These are phyloP conservation scores for Hypoxylon sp. DNA, from an alignment of 2,329 filamentous ascomycete genomes.

Conservation along the genomic window DNA sequence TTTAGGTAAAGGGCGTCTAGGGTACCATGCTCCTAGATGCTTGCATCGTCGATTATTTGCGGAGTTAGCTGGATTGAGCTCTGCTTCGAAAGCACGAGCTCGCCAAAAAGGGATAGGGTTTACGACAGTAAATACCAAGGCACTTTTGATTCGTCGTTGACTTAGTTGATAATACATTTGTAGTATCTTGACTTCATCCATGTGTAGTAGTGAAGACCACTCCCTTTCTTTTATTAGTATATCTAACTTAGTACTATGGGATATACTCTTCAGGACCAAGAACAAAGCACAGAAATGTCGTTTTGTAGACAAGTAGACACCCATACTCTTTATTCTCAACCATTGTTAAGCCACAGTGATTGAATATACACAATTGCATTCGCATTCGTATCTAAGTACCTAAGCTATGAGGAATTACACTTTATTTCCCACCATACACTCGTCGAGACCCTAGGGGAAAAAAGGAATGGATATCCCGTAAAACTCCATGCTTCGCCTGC, in stretches of 20 bases:
- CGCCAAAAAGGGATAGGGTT: not conserved
- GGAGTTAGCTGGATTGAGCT: not conserved
- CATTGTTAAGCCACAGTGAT: not conserved
- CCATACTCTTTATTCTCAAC: not conserved
- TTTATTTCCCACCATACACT: slow-evolving; percentile 17
- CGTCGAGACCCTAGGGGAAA: not conserved
- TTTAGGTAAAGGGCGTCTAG: not conserved
- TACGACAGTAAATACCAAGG: not conserved
- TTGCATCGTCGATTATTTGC: not conserved
- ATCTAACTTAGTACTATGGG: too few species aligned
- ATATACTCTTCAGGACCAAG: too few species aligned
- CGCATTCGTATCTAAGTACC: slow-evolving; percentile 1
- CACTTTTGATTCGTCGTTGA: not conserved
- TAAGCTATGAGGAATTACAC: slow-evolving; percentile 9
- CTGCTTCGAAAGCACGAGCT: not conserved
- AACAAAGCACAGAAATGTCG: too few species aligned
- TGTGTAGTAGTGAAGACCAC: not conserved
- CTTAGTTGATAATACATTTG: slow-evolving; percentile 2
- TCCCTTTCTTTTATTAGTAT: not conserved
- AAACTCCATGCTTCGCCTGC: slow-evolving; percentile 38
- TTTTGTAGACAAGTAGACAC: not conserved
- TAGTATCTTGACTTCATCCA: not conserved
- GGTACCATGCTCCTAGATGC: not conserved
- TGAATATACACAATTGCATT: not conserved
- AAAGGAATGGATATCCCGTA: slow-evolving; percentile 26